Evolutionary conservation across 1,284 basidiomycete genomes (phyloP), one percentile per base, ranked within the genome.

Genomic region (Flammula alnicola): DNA sequence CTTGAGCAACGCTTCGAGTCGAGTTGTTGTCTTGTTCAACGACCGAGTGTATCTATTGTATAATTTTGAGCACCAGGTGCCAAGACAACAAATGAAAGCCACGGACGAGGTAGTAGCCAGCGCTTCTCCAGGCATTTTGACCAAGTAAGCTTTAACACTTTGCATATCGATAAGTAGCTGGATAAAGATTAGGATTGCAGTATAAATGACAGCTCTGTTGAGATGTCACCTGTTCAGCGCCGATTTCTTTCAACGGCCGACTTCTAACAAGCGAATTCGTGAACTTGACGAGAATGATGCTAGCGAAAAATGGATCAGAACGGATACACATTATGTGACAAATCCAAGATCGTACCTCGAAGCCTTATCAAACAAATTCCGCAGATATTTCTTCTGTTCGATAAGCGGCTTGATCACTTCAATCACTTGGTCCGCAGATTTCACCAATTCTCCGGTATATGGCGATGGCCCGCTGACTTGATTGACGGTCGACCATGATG

Each of bases 161-260:
- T 94, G 91, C n/a, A 97, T 76, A 66, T 98, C 95, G 35, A 98
- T 88, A 29, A 98, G 74, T 10, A 97, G 81, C 91, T 98, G 16
- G 35, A 30, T 8, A 38, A 26, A 17, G 5, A 14, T 5, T 47
- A 17, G 19, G 31, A 4, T 31, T 20, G 3, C 11, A 27, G 16
- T n/a, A 16, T 4, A 25, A 19, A 14, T n/a, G n/a, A 16, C 14
- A 26, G 39, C 17, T 30, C 16, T n/a, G 33, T 17, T 27, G 39
- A 17, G 20, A 3, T 23, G 19, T 44, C 50, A 93, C 93, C 79
- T 96, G 94, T 67, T 98, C 95, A 3, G 94, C 95, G 5, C 93
- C 95, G 32, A 90, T 89, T 67, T 94, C 92, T 63, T 85, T 84
- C 54, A 98, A 73, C 5, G 95, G 95, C 39, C 93, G 77, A 65